Base-by-base conservation (phyloP, 2,329 filamentous ascomycete species). In the Epichloe gansuensis region DNA sequence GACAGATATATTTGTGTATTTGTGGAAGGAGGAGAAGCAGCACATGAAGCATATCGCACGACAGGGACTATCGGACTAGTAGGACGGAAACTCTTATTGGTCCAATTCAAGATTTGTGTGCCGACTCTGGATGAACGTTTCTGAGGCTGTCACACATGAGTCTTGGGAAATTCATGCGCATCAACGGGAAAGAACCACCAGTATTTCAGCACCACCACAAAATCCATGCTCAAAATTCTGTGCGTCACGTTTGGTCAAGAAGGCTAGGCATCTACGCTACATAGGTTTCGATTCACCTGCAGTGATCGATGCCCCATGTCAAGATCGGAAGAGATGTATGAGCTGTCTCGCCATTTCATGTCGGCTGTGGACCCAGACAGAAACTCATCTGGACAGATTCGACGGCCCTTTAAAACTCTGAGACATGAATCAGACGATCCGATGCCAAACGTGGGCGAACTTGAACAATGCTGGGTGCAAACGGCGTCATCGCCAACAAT, bases 301-400 rank as follows among this genome's bases (percentile, higher is more conserved):
- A 15, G 46, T 54, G 57, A 61, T 61, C 57, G 60, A 57, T 60
- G 62, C 60, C 60, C 54, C 17, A 35, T 35, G 54, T 54, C 50
- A 54, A 50, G 54, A 56, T 54, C 51, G 39, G 53, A 50, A 59
- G 55, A 46, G 53, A 54, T 48, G 42, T 50, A 50, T 54, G 52
- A 13, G 46, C 45, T 54, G 53, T 56, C 58, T 59, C 54, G 55
- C 57, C 52, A 54, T 56, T 25, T 50, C 54, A 52, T 59, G 54
- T 59, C 57, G 53, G 55, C 31, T 31, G 25, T 35, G 47, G 38
- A 21, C 48, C 39, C 25, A 31, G 7, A 15, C 25, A 21, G 12
- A 28, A 5, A 38, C 23, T 8, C 23, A 21, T 39, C 48, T 50
- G 15, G 21, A 8, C 25, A 28, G 28, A 23, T 3, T 13, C 28